phyloP scores from a whole-genome alignment of 2,329 filamentous ascomycete genomes.

The Colletotrichum spinosum region DNA sequence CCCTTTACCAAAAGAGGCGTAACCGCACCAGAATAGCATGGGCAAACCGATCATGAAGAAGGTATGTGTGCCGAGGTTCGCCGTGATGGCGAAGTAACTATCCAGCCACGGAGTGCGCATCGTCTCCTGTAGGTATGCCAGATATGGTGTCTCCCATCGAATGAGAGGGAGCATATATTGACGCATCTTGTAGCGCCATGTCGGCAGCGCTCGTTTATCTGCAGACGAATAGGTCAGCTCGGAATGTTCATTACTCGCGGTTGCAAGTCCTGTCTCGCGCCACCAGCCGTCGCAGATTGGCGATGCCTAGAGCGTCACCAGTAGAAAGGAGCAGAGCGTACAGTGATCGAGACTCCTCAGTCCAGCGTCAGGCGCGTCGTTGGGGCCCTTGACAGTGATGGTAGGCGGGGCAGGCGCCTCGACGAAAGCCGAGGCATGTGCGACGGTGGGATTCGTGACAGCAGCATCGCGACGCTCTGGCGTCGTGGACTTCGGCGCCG shows the following conservation, averaged over 20 bases:
- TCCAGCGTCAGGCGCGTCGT: constrained; percentile 71
- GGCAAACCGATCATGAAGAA: constrained; percentile 98
- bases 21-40: constrained; percentile 96
- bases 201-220: constrained; percentile 87
- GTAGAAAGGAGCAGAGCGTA: constrained; percentile 51
- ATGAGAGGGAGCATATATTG: constrained; percentile 86
- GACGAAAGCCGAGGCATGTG: constrained; percentile 10
- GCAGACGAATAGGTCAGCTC: constrained; percentile 27
- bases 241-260: constrained; percentile 20
- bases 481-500: constrained; percentile 25
- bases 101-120: constrained; percentile 88
- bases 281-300: no score
- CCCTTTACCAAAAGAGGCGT: constrained; percentile 87
- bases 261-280: constrained; percentile 5
- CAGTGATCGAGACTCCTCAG: constrained; percentile 85
- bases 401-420: constrained; percentile 28
- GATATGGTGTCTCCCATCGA: constrained; percentile 94
- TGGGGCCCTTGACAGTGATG: constrained; percentile 29
- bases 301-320: constrained; percentile 11
- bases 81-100: constrained; percentile 96
- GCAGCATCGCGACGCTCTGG: constrained; percentile 32
- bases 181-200: constrained; percentile 89
- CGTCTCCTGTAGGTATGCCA: constrained; percentile 85
- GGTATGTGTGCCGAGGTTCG: constrained; percentile 96
- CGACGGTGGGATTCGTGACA: constrained; percentile 6